phyloP scores from a whole-genome alignment of 2,329 filamentous ascomycete genomes.

The Fusarium sp. region DNA sequence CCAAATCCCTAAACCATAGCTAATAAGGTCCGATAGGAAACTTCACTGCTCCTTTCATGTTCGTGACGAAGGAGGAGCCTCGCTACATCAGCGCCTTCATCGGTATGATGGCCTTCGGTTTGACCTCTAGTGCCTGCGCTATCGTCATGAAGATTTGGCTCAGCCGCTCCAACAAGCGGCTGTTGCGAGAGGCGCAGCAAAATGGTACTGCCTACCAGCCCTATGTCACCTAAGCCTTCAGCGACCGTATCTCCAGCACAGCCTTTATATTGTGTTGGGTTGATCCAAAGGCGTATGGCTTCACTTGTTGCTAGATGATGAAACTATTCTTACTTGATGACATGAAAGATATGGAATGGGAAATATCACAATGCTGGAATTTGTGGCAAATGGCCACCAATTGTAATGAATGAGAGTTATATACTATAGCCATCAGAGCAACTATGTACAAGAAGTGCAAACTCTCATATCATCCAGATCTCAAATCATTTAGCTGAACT shows the following conservation, averaged over 20 bases:
- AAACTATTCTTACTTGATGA: rapidly evolving
- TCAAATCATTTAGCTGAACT: background rate
- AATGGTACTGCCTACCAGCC: conserved; percentile 17
- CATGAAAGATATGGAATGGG: too few relatives aligned
- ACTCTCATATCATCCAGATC: rapidly evolving
- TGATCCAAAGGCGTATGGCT: rapidly evolving
- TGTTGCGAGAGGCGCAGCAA: conserved; percentile 9
- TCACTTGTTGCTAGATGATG: background rate
- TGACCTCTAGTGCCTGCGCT: background rate
- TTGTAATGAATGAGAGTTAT: background rate
- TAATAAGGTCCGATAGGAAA: background rate
- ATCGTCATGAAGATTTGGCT: conserved; percentile 16
- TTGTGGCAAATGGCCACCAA: rapidly evolving
- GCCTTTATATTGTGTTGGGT: too few relatives aligned
- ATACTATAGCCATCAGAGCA: too few relatives aligned
- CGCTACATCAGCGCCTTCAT: conserved; percentile 19
- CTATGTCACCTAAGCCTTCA: background rate
- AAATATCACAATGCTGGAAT: rapidly evolving
- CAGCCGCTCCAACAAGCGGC: conserved; percentile 4
- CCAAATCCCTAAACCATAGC: rapidly evolving
- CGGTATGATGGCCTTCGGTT: conserved; percentile 17
- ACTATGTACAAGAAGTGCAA: background rate
- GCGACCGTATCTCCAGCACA: too few relatives aligned
- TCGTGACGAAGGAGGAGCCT: conserved; percentile 10
- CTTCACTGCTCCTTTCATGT: conserved; percentile 20